Evolutionary conservation across 371 early-diverging fungal genomes (phyloP), one percentile per base, ranked within the genome.

Genomic region (Mortierella polycephala): DNA sequence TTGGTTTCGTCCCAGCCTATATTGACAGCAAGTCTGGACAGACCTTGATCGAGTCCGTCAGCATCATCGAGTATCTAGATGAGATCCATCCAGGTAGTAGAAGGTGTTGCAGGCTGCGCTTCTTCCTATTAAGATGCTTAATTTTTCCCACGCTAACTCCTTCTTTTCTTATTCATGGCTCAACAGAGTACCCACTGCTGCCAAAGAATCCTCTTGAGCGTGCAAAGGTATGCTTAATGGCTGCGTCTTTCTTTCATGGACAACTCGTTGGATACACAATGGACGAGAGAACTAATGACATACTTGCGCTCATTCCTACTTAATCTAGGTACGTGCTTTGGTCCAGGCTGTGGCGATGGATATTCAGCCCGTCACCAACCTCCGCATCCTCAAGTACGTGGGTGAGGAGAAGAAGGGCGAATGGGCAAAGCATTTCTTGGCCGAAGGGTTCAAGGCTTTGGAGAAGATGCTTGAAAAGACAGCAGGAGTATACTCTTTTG

Each of bases 41-140:
- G 30, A 46, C 74, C 6, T 51, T 96, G 44, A 82, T 83, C 40
- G 92, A 95, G 81, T 94, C 94, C 8, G 69, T 90, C 54, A 92
- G 96, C 23, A 96, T 97, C 52, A 62, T 96, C 42, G 96, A 97
- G 75, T 95, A 95, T 67, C 82, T 98, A 8, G 97, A 98, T 52
- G 96, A 97, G 63, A 77, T 86, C 13, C 74, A 88, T 62, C 90
- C 95, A 11, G 85, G 90, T 75, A 80, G 47, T 50, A 7, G 21
- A 23, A 42, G 7, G 16, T 47, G 5, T 47, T n/a, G 12, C 47
- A 5, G 47, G 20, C 20, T 9, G 20, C 18, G n/a, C 51, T 14
- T 20, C 46, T 8, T 8, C 8, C 4, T 50, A 21, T 8, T 2
- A 2, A 6, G 5, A 21, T 9, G 51, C 21, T 60, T 10, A 18